These are phyloP conservation scores for Colletotrichum orbiculare DNA, from an alignment of 2,329 filamentous ascomycete genomes.

Conservation along the genomic window DNA sequence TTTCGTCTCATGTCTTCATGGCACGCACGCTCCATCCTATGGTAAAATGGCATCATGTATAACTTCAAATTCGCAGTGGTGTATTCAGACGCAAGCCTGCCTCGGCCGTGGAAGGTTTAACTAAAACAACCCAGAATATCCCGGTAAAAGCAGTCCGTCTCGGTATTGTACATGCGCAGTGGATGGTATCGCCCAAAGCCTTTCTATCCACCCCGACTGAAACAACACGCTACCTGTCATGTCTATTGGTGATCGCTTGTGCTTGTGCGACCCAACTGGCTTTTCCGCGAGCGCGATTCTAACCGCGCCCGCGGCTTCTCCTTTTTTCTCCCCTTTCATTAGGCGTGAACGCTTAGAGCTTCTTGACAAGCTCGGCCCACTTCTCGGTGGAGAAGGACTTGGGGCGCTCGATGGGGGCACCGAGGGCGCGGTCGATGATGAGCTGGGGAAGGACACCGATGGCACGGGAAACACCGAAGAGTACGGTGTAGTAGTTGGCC, in stretches of 20 bases:
- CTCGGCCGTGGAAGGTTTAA: slow-evolving; percentile 21
- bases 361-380: slow-evolving; percentile 93
- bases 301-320: slow-evolving; percentile 16
- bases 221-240: slow-evolving; percentile 38
- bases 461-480: slow-evolving; percentile 98
- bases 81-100: slow-evolving; percentile 34
- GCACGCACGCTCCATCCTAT: background rate
- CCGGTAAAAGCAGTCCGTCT: slow-evolving; percentile 36
- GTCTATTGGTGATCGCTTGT: slow-evolving; percentile 33
- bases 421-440: slow-evolving; percentile 98
- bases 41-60: background rate
- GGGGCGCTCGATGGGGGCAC: slow-evolving; percentile 96
- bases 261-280: slow-evolving; percentile 31
- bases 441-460: slow-evolving; percentile 99
- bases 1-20: background rate
- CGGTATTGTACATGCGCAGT: slow-evolving; percentile 39
- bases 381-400: slow-evolving; percentile 99
- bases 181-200: slow-evolving; percentile 38
- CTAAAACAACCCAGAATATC: slow-evolving; percentile 37
- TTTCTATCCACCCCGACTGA: slow-evolving; percentile 38
- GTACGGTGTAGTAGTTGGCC: slow-evolving; percentile 99
- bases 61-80: slow-evolving; percentile 33
- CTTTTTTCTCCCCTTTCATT: slow-evolving; percentile 13
- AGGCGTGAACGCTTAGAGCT: slow-evolving; percentile 72
- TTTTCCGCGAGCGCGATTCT: slow-evolving; percentile 26